A percentile compares a stretch with the other conserved stretches of the same genome.
phyloP scores from a whole-genome alignment of 2,329 filamentous ascomycete genomes.

The Domatiomyces globalis region DNA sequence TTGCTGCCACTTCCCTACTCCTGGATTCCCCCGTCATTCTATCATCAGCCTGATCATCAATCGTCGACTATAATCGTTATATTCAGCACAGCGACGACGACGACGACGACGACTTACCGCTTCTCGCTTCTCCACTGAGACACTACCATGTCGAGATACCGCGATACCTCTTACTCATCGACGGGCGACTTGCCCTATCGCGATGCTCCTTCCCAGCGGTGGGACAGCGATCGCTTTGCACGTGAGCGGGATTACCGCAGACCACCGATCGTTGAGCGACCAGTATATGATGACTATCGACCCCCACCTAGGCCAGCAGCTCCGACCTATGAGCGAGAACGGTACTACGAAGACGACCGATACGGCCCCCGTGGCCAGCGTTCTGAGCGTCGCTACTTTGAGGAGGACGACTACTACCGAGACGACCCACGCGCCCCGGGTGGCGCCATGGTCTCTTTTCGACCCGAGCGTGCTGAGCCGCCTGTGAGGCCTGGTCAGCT shows the following conservation, averaged over 20 bases:
- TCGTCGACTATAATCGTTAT: no score
- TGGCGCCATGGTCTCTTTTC: slow-evolving; percentile 42
- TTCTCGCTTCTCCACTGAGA: slow-evolving; percentile 1
- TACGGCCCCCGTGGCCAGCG: slow-evolving; percentile 30
- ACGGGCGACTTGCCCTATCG: slow-evolving; percentile 16
- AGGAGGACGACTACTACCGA: slow-evolving; percentile 22
- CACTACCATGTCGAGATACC: slow-evolving; percentile 14
- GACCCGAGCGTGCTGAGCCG: slow-evolving; percentile 36
- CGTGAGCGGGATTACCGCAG: slow-evolving; percentile 31
- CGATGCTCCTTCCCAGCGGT: slow-evolving; percentile 20
- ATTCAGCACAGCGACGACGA: no score
- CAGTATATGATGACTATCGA: slow-evolving; percentile 11
- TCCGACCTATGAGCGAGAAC: slow-evolving; percentile 27
- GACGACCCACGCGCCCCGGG: slow-evolving; percentile 30
- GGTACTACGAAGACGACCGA: slow-evolving; percentile 28
- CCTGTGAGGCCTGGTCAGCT: slow-evolving; percentile 49
- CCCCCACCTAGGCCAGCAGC: slow-evolving; percentile 22
- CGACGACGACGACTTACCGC: no score
- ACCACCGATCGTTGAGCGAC: slow-evolving; percentile 20
- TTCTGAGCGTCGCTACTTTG: slow-evolving; percentile 25
- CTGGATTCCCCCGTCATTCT: no score
- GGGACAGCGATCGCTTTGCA: slow-evolving; percentile 29
- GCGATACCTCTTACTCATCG: slow-evolving; percentile 10
- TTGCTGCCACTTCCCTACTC: background rate
- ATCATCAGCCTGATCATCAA: no score